Percentiles rank a stretch among this genome's conserved stretches.
Evolutionary conservation across 2,329 filamentous ascomycete genomes (phyloP).

Genomic region (Plectosphaerella cucumerina): DNA sequence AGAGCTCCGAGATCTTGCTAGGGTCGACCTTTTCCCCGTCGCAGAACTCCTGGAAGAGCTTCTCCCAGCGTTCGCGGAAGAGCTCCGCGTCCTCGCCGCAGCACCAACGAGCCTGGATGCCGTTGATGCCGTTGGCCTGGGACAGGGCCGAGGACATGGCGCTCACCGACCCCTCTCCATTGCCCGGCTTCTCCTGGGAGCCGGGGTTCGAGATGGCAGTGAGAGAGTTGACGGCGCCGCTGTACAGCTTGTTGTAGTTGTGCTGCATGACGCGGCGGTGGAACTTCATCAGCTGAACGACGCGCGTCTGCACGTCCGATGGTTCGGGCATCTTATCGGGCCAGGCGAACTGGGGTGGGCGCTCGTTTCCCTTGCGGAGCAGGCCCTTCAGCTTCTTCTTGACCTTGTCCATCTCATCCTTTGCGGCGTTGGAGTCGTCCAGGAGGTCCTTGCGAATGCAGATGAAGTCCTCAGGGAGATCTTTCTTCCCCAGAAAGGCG

Average conservation of each 20-base stretch:
- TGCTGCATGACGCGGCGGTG: slow-evolving; percentile 92
- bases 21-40: slow-evolving; percentile 98
- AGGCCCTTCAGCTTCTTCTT: slow-evolving; percentile 98
- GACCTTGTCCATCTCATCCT: slow-evolving; percentile 99
- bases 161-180: slow-evolving; percentile 34
- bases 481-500: slow-evolving; percentile 82
- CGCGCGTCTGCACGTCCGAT: slow-evolving; percentile 83
- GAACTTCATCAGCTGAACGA: slow-evolving; percentile 96
- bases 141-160: slow-evolving; percentile 48
- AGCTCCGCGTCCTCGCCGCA: slow-evolving; percentile 92
- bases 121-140: slow-evolving; percentile 58
- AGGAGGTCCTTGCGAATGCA: slow-evolving; percentile 89
- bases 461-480: slow-evolving; percentile 81
- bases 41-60: slow-evolving; percentile 93
- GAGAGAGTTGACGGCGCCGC: slow-evolving; percentile 60
- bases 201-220: slow-evolving; percentile 50
- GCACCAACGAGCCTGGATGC: slow-evolving; percentile 90
- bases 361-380: slow-evolving; percentile 85
- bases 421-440: slow-evolving; percentile 96
- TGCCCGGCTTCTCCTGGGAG: slow-evolving; percentile 33
- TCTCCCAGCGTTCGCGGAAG: slow-evolving; percentile 97
- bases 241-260: slow-evolving; percentile 80
- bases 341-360: slow-evolving; percentile 97
- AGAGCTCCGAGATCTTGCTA: slow-evolving; percentile 96
- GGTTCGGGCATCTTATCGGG: slow-evolving; percentile 92